Evolutionary conservation across 345 rosid genomes (phyloP), one percentile per base, ranked within the genome.

Genomic region (Euphorbia lathyris): DNA sequence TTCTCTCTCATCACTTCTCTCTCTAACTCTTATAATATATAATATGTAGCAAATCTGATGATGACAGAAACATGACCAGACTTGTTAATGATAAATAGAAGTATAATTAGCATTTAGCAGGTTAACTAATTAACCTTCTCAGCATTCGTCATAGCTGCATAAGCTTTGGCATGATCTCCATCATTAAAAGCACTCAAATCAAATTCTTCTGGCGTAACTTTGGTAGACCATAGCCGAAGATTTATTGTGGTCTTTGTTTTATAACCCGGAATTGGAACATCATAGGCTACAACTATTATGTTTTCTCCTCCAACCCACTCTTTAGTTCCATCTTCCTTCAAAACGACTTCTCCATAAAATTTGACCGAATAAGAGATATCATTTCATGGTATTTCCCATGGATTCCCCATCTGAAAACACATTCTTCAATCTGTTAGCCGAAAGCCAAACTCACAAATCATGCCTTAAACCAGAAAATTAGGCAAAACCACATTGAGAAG

Each of bases 201-300:
- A 47, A 85, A 81, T 40, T 76, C 81, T 51, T 76, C 65, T 0
- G 84, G 74, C 7, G 78, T 68, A 70, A 81, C 77, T 78, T 78
- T 81, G 17, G 86, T 85, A 70, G 87, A 85, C 87, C 89, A 83
- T 13, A 83, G 66, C 30, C 84, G 74, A 62, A 79, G 84, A 76
- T 85, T 85, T 43, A 81, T 55, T 25, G 85, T 79, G 63, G 85
- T 83, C 58, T 76, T 81, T 14, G 85, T 83, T 68, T 81, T 85
- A 58, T 79, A 79, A 56, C 87, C 85, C 17, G 87, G 86, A 55
- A 85, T 72, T 1, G 86, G 85, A 52, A 85, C 79, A 72, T 83
- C 84, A 72, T 78, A 77, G 42, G 85, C 86, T 34, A 78, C 76
- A 40, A 77, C 84, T 6, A 42, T 67, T 45, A 81, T 42, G 42